Evolutionary conservation across 2,329 filamentous ascomycete species (phyloP).

Genomic region (Penicillium aurantiogriseum): DNA sequence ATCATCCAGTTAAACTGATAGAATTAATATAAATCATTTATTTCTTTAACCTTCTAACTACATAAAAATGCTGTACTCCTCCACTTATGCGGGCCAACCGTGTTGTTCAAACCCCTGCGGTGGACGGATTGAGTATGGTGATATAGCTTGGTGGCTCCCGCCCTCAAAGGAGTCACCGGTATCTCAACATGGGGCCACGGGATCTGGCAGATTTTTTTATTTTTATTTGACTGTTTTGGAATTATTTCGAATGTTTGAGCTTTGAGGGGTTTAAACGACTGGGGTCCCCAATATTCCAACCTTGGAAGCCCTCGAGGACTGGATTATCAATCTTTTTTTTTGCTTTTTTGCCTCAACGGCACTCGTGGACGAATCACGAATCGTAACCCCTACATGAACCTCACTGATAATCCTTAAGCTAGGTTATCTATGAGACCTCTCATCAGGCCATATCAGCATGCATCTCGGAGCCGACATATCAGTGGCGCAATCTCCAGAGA

Average conservation of each 20-base stretch:
- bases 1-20: neutral
- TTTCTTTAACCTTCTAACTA: neutral
- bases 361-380: neutral
- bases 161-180: slow-evolving; percentile 26
- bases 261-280: neutral
- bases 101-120: slow-evolving; percentile 6
- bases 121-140: slow-evolving; percentile 18
- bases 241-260: neutral
- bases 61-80: neutral
- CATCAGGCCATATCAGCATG: slow-evolving; percentile 3
- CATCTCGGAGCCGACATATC: neutral
- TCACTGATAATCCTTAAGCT: neutral
- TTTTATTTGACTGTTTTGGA: neutral
- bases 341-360: neutral
- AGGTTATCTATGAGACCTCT: neutral
- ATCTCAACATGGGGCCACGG: slow-evolving; percentile 10
- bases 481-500: neutral
- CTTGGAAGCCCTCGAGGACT: neutral
- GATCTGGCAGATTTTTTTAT: slow-evolving; percentile 10
- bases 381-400: neutral
- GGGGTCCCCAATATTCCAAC: neutral
- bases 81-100: neutral
- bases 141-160: slow-evolving; percentile 13
- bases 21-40: neutral
- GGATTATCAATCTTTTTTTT: neutral